Evolutionary conservation across 257 asterid genomes (phyloP).

Genomic region (Nicotiana attenuata): DNA sequence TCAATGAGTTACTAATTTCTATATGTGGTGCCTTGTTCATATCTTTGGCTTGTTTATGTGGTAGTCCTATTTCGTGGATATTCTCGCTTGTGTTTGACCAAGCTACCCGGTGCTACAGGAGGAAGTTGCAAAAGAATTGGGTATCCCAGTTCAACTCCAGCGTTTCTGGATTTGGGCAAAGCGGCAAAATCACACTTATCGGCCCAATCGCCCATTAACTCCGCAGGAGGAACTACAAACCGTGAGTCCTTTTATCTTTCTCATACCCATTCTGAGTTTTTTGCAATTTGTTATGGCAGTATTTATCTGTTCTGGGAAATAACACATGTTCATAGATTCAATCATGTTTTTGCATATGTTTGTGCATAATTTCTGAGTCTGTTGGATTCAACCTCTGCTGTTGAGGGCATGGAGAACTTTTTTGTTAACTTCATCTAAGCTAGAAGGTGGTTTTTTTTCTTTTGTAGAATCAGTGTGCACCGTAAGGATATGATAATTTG

Average conservation of each 20-base stretch:
- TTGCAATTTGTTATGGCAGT: neutral
- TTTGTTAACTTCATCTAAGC: neutral
- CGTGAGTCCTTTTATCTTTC: conserved; percentile 28
- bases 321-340: neutral
- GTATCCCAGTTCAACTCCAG: conserved; percentile 79
- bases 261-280: neutral
- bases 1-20: neutral
- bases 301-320: neutral
- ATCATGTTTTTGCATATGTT: neutral
- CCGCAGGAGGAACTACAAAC: conserved; percentile 86
- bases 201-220: conserved; percentile 90
- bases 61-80: neutral
- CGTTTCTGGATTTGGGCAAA: conserved; percentile 99
- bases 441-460: neutral
- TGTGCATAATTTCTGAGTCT: neutral
- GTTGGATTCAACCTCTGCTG: neutral
- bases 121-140: conserved; percentile 84
- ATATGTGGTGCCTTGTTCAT: neutral
- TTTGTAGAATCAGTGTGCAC: neutral
- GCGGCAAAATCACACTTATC: conserved; percentile 94
- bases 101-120: conserved; percentile 46
- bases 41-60: neutral
- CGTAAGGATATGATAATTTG: neutral
- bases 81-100: neutral
- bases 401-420: neutral